phyloP scores from a whole-genome alignment of 768 basidiomycete species.

The Boletus huronensis region DNA sequence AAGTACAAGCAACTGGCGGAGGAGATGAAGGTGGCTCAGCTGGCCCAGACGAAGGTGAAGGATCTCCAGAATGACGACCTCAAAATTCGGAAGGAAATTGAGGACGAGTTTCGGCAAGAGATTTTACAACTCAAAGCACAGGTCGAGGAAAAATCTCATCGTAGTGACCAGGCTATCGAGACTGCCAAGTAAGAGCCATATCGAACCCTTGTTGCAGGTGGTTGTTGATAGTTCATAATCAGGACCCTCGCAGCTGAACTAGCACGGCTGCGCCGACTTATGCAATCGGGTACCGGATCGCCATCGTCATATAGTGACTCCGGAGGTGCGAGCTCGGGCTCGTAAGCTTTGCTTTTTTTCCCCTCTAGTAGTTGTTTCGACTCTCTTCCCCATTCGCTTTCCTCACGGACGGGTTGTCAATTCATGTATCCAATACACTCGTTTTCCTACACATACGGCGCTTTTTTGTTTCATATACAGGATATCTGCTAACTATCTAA shows the following conservation, averaged over 20 bases:
- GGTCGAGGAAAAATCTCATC: slow-evolving; percentile 50
- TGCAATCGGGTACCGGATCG: slow-evolving; percentile 51
- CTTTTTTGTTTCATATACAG: slow-evolving; percentile 28
- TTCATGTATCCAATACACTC: slow-evolving; percentile 33
- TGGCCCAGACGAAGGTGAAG: slow-evolving; percentile 44
- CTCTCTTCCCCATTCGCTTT: slow-evolving; percentile 3
- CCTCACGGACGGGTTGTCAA: slow-evolving; percentile 27
- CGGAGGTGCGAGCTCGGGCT: slow-evolving; percentile 10
- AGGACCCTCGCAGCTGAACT: slow-evolving; percentile 64
- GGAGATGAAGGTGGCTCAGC: slow-evolving; percentile 55
- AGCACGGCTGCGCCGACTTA: slow-evolving; percentile 65
- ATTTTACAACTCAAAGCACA: slow-evolving; percentile 50
- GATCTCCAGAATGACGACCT: slow-evolving; percentile 48
- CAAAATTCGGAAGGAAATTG: slow-evolving; percentile 52
- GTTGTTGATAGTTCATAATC: background rate
- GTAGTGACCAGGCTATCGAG: slow-evolving; percentile 53
- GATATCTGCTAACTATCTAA: slow-evolving; percentile 20
- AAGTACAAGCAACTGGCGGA: slow-evolving; percentile 67
- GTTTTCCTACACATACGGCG: slow-evolving; percentile 18
- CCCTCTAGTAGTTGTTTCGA: background rate
- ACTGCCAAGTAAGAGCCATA: slow-evolving; percentile 54
- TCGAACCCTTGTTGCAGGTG: background rate
- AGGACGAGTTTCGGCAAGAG: slow-evolving; percentile 57
- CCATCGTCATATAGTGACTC: slow-evolving; percentile 16
- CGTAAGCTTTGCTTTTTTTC: slow-evolving; percentile 6